Percentiles rank a stretch among this genome's conserved stretches.
These are phyloP conservation scores for Panicum miliaceum DNA, from an alignment of 176 grass and related monocot species.

Conservation along the genomic window DNA sequence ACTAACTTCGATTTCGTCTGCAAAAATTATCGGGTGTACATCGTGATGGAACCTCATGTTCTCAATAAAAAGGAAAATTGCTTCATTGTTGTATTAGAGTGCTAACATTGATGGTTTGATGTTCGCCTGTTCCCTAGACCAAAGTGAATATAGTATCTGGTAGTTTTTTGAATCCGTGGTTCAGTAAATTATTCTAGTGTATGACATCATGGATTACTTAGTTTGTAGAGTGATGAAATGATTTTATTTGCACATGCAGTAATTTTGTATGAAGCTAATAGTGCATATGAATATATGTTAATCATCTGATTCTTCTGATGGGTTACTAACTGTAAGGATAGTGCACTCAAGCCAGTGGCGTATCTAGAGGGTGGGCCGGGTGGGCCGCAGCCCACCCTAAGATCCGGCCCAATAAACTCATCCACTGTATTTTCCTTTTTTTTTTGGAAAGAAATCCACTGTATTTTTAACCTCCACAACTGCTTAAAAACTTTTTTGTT, in stretches of 20 bases:
- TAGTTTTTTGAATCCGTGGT: neutral
- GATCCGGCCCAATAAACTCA: too few species aligned
- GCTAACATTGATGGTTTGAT: conserved; percentile 4
- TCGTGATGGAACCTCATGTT: neutral
- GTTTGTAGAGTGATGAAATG: neutral
- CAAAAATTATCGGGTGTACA: too few species aligned
- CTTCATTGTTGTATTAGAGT: neutral
- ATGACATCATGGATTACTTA: neutral
- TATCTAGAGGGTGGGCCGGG: too few species aligned
- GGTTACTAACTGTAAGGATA: neutral
- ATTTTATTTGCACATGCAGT: neutral
- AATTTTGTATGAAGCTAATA: conserved; percentile 23
- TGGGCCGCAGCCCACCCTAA: too few species aligned
- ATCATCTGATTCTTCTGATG: conserved; percentile 8
- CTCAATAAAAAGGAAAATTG: neutral
- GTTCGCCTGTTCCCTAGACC: neutral
- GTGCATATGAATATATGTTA: neutral
- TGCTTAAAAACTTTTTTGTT: too few species aligned
- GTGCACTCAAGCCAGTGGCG: neutral
- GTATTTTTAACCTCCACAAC: too few species aligned
- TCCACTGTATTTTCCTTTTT: too few species aligned
- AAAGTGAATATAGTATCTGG: neutral
- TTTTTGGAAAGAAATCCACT: too few species aligned
- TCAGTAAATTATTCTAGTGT: neutral
- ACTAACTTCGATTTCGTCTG: too few species aligned